A percentile compares a stretch with the other conserved stretches of the same genome.
Evolutionary conservation across 306 rosid species (phyloP).

Genomic region (Cucurbita ficifolia): DNA sequence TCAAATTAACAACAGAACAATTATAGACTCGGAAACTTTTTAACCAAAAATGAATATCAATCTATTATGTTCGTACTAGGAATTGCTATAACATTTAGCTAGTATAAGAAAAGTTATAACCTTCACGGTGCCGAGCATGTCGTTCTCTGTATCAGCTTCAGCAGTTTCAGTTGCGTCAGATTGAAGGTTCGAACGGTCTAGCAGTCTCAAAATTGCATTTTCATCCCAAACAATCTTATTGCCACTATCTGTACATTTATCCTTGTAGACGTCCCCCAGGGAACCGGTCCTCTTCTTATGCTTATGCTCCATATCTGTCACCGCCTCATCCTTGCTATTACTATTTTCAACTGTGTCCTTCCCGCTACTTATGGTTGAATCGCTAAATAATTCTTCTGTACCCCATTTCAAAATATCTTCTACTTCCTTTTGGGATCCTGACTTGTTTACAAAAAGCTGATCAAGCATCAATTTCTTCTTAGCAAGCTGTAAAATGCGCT

Average conservation of each 20-base stretch:
- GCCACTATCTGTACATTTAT: slow-evolving; percentile 78
- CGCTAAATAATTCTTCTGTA: slow-evolving; percentile 86
- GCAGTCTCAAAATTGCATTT: slow-evolving; percentile 79
- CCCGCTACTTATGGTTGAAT: slow-evolving; percentile 44
- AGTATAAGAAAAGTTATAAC: slow-evolving; percentile 28
- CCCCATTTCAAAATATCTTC: slow-evolving; percentile 99
- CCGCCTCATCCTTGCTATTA: slow-evolving; percentile 60
- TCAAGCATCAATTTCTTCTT: slow-evolving; percentile 98
- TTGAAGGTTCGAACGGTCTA: slow-evolving; percentile 88
- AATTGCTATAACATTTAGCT: slow-evolving; percentile 7
- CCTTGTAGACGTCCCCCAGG: slow-evolving; percentile 85
- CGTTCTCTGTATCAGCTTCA: slow-evolving; percentile 85
- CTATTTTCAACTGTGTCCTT: slow-evolving; percentile 49
- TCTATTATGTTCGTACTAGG: background rate
- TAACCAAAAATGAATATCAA: background rate
- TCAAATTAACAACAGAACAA: background rate
- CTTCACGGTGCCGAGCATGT: slow-evolving; percentile 96
- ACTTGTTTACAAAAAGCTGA: slow-evolving; percentile 95
- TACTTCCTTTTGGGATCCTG: slow-evolving; percentile 94
- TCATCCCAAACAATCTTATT: slow-evolving; percentile 91
- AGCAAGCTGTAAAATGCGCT: slow-evolving; percentile 99
- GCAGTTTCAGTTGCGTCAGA: slow-evolving; percentile 56
- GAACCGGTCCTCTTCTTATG: slow-evolving; percentile 87
- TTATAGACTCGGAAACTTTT: background rate
- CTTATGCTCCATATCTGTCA: slow-evolving; percentile 59